A percentile compares a stretch with the other conserved stretches of the same genome.
phyloP scores from a whole-genome alignment of 2,329 filamentous ascomycete species.

The Raffaelea albimanens region DNA sequence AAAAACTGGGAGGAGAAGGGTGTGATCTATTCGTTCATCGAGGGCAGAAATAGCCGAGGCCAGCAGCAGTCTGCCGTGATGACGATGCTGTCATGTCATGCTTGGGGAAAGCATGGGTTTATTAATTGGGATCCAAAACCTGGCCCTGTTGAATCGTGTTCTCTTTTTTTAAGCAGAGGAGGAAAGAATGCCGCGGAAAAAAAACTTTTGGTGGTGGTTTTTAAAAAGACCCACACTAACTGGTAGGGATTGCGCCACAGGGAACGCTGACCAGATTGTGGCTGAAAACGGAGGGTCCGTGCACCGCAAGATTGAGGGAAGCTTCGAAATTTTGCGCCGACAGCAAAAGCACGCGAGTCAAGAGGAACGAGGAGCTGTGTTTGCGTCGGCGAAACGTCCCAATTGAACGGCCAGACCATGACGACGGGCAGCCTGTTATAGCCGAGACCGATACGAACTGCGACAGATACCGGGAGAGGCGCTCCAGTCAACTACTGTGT shows the following conservation, averaged over 20 bases:
- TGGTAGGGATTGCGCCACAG: too few species aligned
- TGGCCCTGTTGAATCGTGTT: conserved; percentile 5
- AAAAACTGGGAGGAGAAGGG: not conserved
- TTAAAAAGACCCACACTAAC: too few species aligned
- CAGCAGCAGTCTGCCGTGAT: conserved; percentile 15
- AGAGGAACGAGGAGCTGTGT: too few species aligned
- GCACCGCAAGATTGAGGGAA: not conserved
- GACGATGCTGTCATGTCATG: conserved; percentile 13
- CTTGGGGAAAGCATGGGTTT: conserved; percentile 5
- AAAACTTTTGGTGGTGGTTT: too few species aligned
- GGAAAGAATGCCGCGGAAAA: too few species aligned
- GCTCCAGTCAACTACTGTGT: not conserved
- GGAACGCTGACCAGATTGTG: not conserved
- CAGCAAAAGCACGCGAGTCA: not conserved
- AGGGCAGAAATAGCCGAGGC: conserved; percentile 9
- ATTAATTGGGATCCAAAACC: not conserved
- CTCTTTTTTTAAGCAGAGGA: conserved; percentile 2
- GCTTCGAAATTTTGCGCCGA: not conserved
- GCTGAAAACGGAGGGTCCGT: not conserved
- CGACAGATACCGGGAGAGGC: not conserved
- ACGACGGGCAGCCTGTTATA: not conserved
- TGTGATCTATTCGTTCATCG: conserved; percentile 8
- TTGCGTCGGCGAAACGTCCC: not conserved
- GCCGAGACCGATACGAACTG: not conserved
- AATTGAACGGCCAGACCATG: not conserved